Evolutionary conservation across 441 rosid genomes (phyloP), one percentile per base, ranked within the genome.

Genomic region (Adansonia grandidieri): DNA sequence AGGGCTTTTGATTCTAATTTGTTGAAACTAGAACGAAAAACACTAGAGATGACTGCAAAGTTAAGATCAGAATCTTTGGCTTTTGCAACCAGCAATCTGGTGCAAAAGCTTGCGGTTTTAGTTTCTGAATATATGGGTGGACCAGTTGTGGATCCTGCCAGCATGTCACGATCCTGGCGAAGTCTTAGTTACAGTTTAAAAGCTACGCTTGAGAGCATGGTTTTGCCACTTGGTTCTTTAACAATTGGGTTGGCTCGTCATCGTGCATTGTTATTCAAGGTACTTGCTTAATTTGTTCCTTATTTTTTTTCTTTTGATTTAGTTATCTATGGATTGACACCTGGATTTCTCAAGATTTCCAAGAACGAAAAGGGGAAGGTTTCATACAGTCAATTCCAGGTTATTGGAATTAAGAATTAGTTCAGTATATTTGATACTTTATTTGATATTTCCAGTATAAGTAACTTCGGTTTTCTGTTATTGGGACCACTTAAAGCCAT

Each of bases 111-210:
- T 50, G 97, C 98, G 71, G 74, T 86, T 86, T 86, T 91, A 64
- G 99, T 93, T 75, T 91, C 96, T 32, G 89, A 92, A 74, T 88
- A 89, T 87, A 95, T 95, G 99, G 98, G 99, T 78, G 99, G 99
- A 76, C 90, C 96, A 22, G 97, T 92, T 75, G 92, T 77, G n/a
- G 91, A 93, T 81, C 97, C 98, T 10, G 86, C 86, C 10, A 90
- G 79, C 80, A 91, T 90, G 90, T 86, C 85, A 69, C 88, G 90
- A 85, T 92, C 90, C 71, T 95, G 97, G 94, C 73, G 76, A 77
- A 89, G 91, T 82, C 92, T 91, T 80, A 94, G 91, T 75, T 89
- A 87, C 86, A 88, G 92, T 82, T 86, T 95, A 86, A 95, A 86
- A 86, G 88, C 91, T 62, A 95, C 96, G 71, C 96, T 90, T 51